Conservation (phyloP, 345 rosid species). For the Eucalyptus marginata region DNA sequence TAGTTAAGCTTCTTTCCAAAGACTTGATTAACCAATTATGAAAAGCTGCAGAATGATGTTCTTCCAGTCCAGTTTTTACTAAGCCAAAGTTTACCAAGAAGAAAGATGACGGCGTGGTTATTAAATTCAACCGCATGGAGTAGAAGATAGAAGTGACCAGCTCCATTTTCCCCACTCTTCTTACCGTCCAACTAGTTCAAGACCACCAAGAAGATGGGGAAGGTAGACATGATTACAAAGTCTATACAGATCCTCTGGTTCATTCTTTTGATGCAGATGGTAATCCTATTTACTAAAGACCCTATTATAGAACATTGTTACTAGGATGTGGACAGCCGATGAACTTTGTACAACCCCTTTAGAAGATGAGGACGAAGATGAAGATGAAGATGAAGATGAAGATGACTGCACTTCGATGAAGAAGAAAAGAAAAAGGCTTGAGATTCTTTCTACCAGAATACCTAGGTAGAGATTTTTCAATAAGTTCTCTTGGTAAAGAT, state of each 20-base stretch:
- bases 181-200: neutral
- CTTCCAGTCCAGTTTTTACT: neutral
- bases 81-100: neutral
- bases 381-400: no score
- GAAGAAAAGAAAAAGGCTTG: neutral
- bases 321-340: neutral
- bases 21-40: neutral
- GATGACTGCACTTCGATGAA: neutral
- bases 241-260: neutral
- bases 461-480: neutral
- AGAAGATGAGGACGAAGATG: neutral
- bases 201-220: neutral
- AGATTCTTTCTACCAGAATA: neutral
- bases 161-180: neutral
- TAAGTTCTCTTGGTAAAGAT: neutral
- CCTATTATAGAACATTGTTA: neutral
- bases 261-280: neutral
- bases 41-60: neutral
- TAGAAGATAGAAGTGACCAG: neutral
- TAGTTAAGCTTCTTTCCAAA: neutral
- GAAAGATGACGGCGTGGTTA: neutral
- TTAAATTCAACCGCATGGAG: neutral
- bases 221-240: neutral
- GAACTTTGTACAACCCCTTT: neutral
- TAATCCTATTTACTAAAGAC: neutral